phyloP scores from a whole-genome alignment of 1,139 yeast species.

The Nakaseomyces sp. region DNA sequence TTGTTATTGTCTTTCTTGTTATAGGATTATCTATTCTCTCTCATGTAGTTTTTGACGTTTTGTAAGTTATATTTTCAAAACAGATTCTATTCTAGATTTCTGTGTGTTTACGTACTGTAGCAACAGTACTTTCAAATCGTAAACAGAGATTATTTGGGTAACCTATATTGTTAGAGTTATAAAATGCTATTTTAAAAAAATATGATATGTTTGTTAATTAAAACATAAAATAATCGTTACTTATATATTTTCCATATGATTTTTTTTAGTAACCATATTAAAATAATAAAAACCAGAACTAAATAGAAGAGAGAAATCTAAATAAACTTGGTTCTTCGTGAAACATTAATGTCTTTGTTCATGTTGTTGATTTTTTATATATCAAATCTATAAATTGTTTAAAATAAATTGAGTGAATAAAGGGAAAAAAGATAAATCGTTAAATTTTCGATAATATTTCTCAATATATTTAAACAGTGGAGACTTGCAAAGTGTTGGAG shows the following conservation, averaged over 20 bases:
- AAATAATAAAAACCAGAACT: not conserved
- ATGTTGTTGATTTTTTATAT: conserved; percentile 5
- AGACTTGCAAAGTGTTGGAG: conserved; percentile 89
- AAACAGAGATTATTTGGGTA: too few species aligned
- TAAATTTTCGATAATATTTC: not conserved
- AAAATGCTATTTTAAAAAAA: not conserved
- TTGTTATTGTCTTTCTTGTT: too few species aligned
- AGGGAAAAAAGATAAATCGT: conserved; percentile 1
- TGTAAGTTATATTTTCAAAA: not conserved
- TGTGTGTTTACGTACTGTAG: too few species aligned
- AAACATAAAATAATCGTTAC: conserved; percentile 5
- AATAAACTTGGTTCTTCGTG: not conserved
- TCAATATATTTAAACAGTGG: conserved; percentile 33
- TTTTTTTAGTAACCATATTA: not conserved
- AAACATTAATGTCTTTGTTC: conserved; percentile 5
- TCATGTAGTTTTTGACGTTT: not conserved
- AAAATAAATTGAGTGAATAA: conserved; percentile 4
- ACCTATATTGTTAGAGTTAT: too few species aligned
- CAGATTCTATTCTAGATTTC: too few species aligned
- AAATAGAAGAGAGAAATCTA: not conserved
- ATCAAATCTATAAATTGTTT: conserved; percentile 8
- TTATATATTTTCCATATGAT: not conserved
- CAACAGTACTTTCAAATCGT: not conserved
- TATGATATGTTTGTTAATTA: not conserved
- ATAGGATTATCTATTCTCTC: too few species aligned